Base-by-base conservation (phyloP, 2,329 filamentous ascomycete genomes). In the Corinectria fuckeliana region DNA sequence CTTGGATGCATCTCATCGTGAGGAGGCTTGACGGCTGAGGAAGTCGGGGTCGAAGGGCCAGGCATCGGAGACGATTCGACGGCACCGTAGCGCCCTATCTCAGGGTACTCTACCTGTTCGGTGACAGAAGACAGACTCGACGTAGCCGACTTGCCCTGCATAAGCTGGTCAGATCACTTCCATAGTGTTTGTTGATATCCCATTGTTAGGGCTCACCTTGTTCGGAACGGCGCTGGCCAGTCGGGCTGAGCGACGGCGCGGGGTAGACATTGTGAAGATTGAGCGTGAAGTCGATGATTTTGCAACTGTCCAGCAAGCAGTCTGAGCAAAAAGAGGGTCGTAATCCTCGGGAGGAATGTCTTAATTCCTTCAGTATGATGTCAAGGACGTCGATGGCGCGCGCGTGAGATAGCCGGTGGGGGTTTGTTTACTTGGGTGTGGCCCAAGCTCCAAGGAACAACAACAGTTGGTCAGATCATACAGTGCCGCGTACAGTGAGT, bases 1-100 rank as follows among this genome's bases (percentile, higher is more conserved):
- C 91, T 91, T 8, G 94, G 94, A 73, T 97, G 93, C 93, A 97
- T 97, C 74, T 97, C 93, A 60, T 88, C 87, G 64, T 84, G 83
- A 47, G 89, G 81, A 21, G 92, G 91, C 78, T 91, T 90, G 66
- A 90, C 79, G 5, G 87, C 83, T 4, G 87, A 87, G 13, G 83
- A 84, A 36, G 86, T 85, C 5, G 92, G 92, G 1, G 91, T 89
- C 25, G 71, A 71, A 4, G 78, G 78, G 48, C 68, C 67, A 34
- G 79, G 72, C 50, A 69, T 66, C 42, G 69, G 71, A 58, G 77
- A 78, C 18, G 78, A 76, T 59, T 72, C 70, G 50, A 70, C 65
- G 57, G 73, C 66, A 68, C 76, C 64, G 47, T 70, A 61, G 56
- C 68, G 72, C 50, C 67, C 69, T 39, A 68, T 67, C 26, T 75